Evolutionary conservation across 345 rosid genomes (phyloP), one percentile per base, ranked within the genome.

Genomic region (Arabidopsis arenosa): DNA sequence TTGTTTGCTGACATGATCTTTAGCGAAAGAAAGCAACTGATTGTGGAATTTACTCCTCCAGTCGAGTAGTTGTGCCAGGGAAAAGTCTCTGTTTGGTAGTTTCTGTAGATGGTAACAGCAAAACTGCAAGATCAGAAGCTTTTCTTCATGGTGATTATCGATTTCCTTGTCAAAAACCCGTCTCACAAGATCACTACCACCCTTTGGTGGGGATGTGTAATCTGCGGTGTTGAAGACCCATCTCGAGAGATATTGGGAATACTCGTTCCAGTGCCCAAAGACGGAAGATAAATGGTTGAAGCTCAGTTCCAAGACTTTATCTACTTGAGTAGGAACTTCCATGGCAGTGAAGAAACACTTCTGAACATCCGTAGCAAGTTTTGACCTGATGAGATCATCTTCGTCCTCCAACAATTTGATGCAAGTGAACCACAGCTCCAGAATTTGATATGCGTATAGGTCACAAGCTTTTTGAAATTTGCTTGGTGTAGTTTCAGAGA

Each of bases 141-240:
- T 94, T 79, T 94, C 98, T 81, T 94, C 95, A 5, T 92, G 96
- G 71, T 90, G 97, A 69, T 94, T 94, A 78, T 94, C 96, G 4
- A 92, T 88, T 75, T 94, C 98, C 84, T 87, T 94, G 87, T 94
- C 98, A 40, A 94, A 94, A 70, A 94, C 97, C 69, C 81, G 87
- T 73, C 96, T 85, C 76, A 94, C 93, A 37, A 92, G 80, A 82
- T 94, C 95, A 60, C 83, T 84, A 37, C 83, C 74, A 40, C 73
- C 77, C 44, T 66, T 73, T 59, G 76, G 36, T 5, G 85, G 69
- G 17, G 79, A 81, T 40, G 67, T 83, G 74, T 78, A 80, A 78
- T 73, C 85, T 33, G 86, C 92, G 7, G 85, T 79, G 70, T 81
- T 77, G 18, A 72, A 78, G 33, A 87, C 89, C 92, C 90, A 90